These are phyloP conservation scores for Hyphopichia homilentoma DNA, from an alignment of 805 yeast species.

Conservation along the genomic window DNA sequence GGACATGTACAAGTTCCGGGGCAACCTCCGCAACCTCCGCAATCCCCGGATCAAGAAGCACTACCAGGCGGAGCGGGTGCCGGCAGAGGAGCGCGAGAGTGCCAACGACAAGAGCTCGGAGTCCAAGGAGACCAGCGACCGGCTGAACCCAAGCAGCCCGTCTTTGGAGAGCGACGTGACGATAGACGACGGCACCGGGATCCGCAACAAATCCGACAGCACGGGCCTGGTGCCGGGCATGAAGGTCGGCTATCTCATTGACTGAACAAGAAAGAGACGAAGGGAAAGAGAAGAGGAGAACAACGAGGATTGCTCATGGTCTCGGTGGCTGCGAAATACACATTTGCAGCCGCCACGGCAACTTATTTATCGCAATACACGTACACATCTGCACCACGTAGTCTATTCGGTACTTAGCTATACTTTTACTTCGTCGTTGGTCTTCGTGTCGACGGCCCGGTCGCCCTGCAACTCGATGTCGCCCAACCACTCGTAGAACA, in stretches of 20 bases:
- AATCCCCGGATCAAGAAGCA: conserved; percentile 28
- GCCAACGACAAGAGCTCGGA: background rate
- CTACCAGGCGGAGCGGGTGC: conserved; percentile 13
- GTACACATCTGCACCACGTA: no score
- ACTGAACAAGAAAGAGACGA: conserved; percentile 3
- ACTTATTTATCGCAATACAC: no score
- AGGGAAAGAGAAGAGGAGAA: no score
- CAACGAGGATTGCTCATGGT: no score
- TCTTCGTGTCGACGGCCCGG: background rate
- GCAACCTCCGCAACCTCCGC: conserved; percentile 16
- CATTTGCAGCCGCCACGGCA: no score
- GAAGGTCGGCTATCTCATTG: conserved; percentile 14
- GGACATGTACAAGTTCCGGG: conserved; percentile 13
- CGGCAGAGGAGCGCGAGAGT: background rate
- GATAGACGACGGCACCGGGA: background rate
- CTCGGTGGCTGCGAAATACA: no score
- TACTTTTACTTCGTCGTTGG: conserved; percentile 2
- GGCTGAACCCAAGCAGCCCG: background rate
- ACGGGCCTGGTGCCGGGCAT: conserved; percentile 11
- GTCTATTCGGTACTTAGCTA: no score
- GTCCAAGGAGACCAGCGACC: background rate
- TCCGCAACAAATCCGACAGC: conserved; percentile 1
- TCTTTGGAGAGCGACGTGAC: conserved; percentile 6
- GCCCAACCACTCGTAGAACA: conserved; percentile 41
- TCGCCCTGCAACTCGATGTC: conserved; percentile 19